phyloP scores from a whole-genome alignment of 495 filamentous ascomycete genomes.

The Hypoxylon fragiforme region DNA sequence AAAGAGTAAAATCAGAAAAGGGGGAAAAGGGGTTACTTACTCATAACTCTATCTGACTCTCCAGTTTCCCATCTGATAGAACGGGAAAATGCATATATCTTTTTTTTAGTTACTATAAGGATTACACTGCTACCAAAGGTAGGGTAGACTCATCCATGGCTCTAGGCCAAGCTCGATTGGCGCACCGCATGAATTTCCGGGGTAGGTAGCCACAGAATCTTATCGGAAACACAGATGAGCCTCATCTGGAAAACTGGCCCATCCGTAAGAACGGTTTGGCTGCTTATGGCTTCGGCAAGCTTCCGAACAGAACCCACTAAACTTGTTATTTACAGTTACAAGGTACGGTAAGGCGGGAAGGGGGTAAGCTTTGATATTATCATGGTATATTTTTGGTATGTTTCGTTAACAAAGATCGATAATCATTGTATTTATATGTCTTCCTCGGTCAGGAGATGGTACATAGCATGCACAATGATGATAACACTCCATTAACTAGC shows the following conservation, averaged over 20 bases:
- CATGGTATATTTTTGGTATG: too few species aligned
- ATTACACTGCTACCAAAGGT: constrained; percentile 22
- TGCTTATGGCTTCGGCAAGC: constrained; percentile 35
- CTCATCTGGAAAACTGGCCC: constrained; percentile 19
- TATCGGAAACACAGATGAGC: constrained; percentile 23
- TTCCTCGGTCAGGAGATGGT: too few species aligned
- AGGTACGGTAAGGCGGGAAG: too few species aligned
- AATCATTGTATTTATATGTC: too few species aligned
- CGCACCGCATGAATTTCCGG: constrained; percentile 35
- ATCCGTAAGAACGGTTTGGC: constrained; percentile 33
- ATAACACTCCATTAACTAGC: too few species aligned
- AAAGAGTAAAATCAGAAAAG: background rate
- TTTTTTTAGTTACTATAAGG: constrained; percentile 5
- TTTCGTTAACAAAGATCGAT: too few species aligned
- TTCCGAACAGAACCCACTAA: constrained; percentile 28
- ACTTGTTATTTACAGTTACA: too few species aligned
- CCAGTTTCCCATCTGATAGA: constrained; percentile 1
- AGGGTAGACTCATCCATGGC: constrained; percentile 33
- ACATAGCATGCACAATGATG: too few species aligned
- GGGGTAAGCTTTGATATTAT: too few species aligned
- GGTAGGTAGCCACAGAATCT: constrained; percentile 19
- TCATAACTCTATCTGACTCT: too few species aligned
- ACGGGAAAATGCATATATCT: constrained; percentile 26
- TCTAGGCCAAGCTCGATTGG: constrained; percentile 37
- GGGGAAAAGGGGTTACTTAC: background rate